Conservation (phyloP, 495 filamentous ascomycete genomes). For the Penicillium mononematosum region DNA sequence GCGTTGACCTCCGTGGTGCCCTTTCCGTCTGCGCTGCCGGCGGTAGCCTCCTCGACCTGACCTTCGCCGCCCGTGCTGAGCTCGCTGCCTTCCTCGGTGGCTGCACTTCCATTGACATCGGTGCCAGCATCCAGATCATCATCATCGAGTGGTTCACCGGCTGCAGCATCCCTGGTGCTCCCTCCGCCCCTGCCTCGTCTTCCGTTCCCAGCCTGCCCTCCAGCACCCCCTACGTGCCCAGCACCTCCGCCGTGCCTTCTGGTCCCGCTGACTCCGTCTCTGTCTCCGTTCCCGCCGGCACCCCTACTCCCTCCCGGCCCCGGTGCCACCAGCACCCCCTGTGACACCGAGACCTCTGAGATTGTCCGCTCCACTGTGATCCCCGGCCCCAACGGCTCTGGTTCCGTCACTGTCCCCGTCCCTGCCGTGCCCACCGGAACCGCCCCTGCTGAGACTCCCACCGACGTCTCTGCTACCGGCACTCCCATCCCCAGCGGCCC, state of each 20-base stretch:
- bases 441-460: slow-evolving; percentile 10
- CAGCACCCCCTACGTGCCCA: slow-evolving; percentile 13
- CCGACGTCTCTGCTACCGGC: slow-evolving; percentile 15
- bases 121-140: slow-evolving; percentile 38
- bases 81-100: slow-evolving; percentile 44
- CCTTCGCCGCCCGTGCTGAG: slow-evolving; percentile 39
- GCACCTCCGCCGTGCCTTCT: slow-evolving; percentile 10
- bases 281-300: slow-evolving; percentile 3
- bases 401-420: slow-evolving; percentile 2
- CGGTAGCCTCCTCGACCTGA: slow-evolving; percentile 36
- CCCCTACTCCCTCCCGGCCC: slow-evolving; percentile 1
- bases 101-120: slow-evolving; percentile 28
- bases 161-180: slow-evolving; percentile 33
- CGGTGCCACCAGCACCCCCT: slow-evolving; percentile 19
- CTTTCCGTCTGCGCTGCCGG: slow-evolving; percentile 37
- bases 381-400: slow-evolving; percentile 10
- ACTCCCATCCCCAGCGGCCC: slow-evolving; percentile 4
- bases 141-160: slow-evolving; percentile 45
- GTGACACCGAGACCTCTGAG: slow-evolving; percentile 24
- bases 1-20: slow-evolving; percentile 36
- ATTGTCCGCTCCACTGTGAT: slow-evolving; percentile 15
- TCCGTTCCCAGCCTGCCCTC: slow-evolving; percentile 26
- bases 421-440: slow-evolving; percentile 11
- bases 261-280: slow-evolving; percentile 12
- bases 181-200: slow-evolving; percentile 19